Evolutionary conservation across 2,329 filamentous ascomycete genomes (phyloP).

Genomic region (Fusarium nematophilum): DNA sequence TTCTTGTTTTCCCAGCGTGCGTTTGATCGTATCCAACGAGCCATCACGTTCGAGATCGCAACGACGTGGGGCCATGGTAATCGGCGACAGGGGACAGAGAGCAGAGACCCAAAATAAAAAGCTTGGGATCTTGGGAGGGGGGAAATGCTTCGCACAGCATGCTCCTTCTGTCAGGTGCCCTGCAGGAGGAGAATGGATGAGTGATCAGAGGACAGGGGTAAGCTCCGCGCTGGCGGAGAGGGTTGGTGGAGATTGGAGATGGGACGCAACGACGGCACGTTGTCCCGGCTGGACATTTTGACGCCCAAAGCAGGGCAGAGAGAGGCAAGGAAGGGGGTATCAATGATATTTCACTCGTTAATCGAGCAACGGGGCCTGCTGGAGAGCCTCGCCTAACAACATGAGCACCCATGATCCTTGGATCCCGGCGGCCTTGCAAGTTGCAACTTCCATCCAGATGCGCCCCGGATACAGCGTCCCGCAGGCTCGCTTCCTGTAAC

Average conservation of each 20-base stretch:
- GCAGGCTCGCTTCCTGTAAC: constrained; percentile 12
- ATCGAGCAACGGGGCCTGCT: too few species aligned
- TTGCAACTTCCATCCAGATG: too few species aligned
- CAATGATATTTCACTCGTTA: too few species aligned
- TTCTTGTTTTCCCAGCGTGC: too few species aligned
- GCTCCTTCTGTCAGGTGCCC: constrained; percentile 25
- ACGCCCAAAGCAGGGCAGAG: too few species aligned
- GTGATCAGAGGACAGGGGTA: background rate
- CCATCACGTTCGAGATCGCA: background rate
- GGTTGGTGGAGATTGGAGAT: background rate
- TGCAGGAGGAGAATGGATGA: background rate
- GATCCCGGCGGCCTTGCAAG: too few species aligned
- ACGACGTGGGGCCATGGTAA: background rate
- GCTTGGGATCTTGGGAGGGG: too few species aligned
- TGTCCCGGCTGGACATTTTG: too few species aligned
- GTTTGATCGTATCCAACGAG: background rate
- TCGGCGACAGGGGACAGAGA: too few species aligned
- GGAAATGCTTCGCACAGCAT: constrained; percentile 29
- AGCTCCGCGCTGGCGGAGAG: background rate
- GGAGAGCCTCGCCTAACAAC: background rate
- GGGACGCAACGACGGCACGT: background rate
- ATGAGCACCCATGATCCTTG: background rate
- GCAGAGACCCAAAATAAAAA: background rate
- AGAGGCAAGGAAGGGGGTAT: too few species aligned
- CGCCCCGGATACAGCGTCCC: background rate